Evolutionary conservation across 352 stramenopile genomes (phyloP).

Genomic region (Pythium scleroteichum): DNA sequence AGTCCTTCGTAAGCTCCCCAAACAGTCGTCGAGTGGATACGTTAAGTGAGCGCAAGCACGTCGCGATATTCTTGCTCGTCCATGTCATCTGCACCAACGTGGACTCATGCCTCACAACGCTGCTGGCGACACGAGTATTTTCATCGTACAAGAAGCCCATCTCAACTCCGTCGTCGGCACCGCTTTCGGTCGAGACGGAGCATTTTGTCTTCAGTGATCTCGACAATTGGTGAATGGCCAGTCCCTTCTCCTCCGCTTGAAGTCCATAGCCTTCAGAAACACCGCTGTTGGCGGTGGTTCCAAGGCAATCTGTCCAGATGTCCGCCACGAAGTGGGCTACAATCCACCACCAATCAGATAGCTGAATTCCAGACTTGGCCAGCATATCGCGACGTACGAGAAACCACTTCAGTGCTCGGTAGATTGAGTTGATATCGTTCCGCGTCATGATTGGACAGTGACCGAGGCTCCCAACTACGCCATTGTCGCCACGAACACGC

Average conservation of each 20-base stretch:
- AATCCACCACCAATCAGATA: slow-evolving; percentile 25
- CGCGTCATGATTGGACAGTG: slow-evolving; percentile 11
- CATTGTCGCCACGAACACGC: not conserved
- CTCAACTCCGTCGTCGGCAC: not conserved
- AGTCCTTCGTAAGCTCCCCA: slow-evolving; percentile 11
- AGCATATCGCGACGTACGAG: slow-evolving; percentile 9
- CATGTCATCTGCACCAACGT: slow-evolving; percentile 8
- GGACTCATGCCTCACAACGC: not conserved
- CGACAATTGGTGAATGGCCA: not conserved
- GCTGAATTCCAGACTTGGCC: not conserved
- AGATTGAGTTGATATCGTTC: slow-evolving; percentile 4
- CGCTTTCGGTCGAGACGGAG: not conserved
- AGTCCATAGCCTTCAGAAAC: not conserved
- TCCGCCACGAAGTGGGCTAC: slow-evolving; percentile 8
- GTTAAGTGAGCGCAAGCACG: slow-evolving; percentile 35
- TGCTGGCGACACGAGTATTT: not conserved
- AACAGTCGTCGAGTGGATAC: slow-evolving; percentile 33
- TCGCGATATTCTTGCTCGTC: slow-evolving; percentile 21
- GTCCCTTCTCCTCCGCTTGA: not conserved
- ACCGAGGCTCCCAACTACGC: not conserved
- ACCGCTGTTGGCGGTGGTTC: not conserved
- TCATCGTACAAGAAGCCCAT: not conserved
- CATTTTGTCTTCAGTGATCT: slow-evolving; percentile 1
- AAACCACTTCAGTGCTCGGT: slow-evolving; percentile 14
- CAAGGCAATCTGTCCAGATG: slow-evolving; percentile 12